phyloP scores from a whole-genome alignment of 768 basidiomycete species.

The Lyophyllum semitale region DNA sequence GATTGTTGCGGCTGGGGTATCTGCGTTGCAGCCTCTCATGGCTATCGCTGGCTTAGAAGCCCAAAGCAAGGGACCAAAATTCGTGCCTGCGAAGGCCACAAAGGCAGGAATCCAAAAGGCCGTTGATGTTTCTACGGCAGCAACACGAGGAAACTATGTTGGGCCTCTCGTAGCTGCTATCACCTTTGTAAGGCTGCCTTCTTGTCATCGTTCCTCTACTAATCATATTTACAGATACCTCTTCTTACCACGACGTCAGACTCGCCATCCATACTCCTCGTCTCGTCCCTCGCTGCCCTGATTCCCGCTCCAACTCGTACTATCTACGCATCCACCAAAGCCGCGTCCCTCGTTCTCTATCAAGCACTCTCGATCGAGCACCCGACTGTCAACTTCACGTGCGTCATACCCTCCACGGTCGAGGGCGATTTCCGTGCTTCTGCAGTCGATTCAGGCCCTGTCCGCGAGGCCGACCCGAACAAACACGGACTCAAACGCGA shows the following conservation, averaged over 20 bases:
- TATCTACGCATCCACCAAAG: slow-evolving; percentile 83
- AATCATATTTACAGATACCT: slow-evolving; percentile 59
- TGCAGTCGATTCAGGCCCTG: slow-evolving; percentile 62
- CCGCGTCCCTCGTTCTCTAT: slow-evolving; percentile 75
- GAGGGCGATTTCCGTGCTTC: slow-evolving; percentile 80
- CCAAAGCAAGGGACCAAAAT: slow-evolving; percentile 27
- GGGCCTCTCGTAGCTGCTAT: slow-evolving; percentile 73
- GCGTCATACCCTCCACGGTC: slow-evolving; percentile 68
- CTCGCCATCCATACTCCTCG: slow-evolving; percentile 73
- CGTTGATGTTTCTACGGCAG: slow-evolving; percentile 56
- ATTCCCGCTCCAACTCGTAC: slow-evolving; percentile 86
- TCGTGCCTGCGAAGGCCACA: slow-evolving; percentile 39
- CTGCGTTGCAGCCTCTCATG: slow-evolving; percentile 76
- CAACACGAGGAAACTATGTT: slow-evolving; percentile 63
- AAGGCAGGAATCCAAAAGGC: slow-evolving; percentile 60
- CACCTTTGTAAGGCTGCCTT: slow-evolving; percentile 57
- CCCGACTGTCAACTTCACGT: slow-evolving; percentile 63
- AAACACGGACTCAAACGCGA: slow-evolving; percentile 59
- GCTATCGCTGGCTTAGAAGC: slow-evolving; percentile 61
- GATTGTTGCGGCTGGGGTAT: slow-evolving; percentile 81
- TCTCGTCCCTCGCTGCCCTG: slow-evolving; percentile 77
- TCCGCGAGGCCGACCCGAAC: slow-evolving; percentile 54
- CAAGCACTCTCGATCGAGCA: slow-evolving; percentile 83
- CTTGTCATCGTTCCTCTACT: background rate
- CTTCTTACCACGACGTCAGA: slow-evolving; percentile 63